phyloP scores from a whole-genome alignment of 441 rosid species.

The Syzygium malaccense region DNA sequence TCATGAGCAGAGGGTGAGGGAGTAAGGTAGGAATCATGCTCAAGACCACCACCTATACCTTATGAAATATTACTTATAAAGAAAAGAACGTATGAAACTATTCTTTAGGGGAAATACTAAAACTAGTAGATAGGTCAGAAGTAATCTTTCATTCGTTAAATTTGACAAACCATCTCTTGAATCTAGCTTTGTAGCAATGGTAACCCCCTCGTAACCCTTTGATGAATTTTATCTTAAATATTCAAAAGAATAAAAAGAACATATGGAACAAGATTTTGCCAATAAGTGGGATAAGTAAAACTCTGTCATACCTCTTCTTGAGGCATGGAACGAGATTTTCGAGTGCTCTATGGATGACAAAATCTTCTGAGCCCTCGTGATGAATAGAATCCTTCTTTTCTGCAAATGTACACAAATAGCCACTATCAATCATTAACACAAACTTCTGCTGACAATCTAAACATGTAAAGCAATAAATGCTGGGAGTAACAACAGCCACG shows the following conservation, averaged over 20 bases:
- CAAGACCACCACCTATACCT: not conserved
- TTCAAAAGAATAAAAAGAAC: not conserved
- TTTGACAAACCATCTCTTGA: not conserved
- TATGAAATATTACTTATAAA: not conserved
- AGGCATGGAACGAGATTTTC: slow-evolving; percentile 43
- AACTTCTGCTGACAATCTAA: not conserved
- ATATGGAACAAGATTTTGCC: not conserved
- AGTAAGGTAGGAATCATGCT: not conserved
- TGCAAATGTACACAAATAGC: slow-evolving; percentile 14
- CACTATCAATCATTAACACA: not conserved
- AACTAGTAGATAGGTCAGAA: not conserved
- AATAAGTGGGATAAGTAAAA: not conserved
- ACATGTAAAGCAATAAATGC: not conserved
- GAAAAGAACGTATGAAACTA: not conserved
- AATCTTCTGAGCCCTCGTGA: slow-evolving; percentile 16
- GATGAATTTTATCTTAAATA: not conserved
- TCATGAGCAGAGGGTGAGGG: not conserved
- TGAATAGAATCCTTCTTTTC: slow-evolving; percentile 6
- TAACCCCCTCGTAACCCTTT: not conserved
- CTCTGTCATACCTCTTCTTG: slow-evolving; percentile 38
- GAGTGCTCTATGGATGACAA: slow-evolving; percentile 20
- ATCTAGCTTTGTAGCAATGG: not conserved
- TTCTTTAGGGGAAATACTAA: not conserved
- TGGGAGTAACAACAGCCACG: not conserved
- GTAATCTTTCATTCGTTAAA: not conserved